Conservation (phyloP, 2,329 filamentous ascomycete genomes). For the Pochonia chlamydosporia region DNA sequence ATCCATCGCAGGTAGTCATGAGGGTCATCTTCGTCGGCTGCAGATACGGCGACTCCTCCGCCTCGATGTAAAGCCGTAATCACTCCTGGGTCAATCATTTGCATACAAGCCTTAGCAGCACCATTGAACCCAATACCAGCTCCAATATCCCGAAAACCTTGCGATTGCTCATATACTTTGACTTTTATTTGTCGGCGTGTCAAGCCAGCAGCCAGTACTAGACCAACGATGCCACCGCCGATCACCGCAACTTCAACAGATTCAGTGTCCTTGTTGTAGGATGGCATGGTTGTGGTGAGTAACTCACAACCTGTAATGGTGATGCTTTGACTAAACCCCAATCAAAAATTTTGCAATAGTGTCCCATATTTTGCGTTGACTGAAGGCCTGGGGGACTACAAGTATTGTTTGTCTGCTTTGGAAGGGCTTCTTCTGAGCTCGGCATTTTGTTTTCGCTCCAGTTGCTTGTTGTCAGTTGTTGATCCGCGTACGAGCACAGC, state of each 20-base stretch:
- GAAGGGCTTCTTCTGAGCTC: no score
- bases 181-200: background rate
- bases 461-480: no score
- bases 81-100: background rate
- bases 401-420: no score
- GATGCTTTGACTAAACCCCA: no score
- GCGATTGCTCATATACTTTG: background rate
- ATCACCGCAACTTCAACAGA: background rate
- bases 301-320: no score
- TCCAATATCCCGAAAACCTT: background rate
- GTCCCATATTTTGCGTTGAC: no score
- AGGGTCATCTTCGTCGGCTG: background rate
- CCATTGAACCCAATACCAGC: background rate
- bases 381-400: no score
- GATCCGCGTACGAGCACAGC: no score
- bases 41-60: background rate
- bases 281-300: no score
- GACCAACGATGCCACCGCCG: background rate
- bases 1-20: background rate
- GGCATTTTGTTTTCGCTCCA: no score
- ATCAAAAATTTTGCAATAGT: no score
- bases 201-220: background rate
- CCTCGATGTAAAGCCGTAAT: background rate
- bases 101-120: background rate
- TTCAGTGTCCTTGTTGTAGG: no score